Base-by-base conservation (phyloP, 352 stramenopile species). In the Pythium catenulatum region DNA sequence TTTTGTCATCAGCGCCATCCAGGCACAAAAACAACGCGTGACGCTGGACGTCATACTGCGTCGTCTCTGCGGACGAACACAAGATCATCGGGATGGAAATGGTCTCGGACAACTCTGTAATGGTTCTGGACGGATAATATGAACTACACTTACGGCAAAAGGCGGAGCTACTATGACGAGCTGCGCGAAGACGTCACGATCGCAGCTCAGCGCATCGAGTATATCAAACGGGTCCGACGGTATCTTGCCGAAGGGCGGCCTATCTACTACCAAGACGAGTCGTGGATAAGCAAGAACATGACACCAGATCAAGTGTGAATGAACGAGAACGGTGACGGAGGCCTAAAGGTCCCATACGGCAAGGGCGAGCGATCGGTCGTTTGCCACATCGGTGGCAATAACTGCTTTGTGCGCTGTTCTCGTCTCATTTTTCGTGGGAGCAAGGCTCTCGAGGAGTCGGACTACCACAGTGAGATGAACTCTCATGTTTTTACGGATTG, bases 381-480 rank as follows among this genome's bases (percentile, higher is more conserved):
- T 19, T 87, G 78, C 34, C 83, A 89, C 25, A 36, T 89, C 15
- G 83, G 82, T 37, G 70, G 87, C 13, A 1, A 3, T 4, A 45
- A 2, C 54, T 83, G 83, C 1, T 91, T 91, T 63, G 87, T 89
- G 25, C 4, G 13, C 25, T 77, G 77, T 21, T 79, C 72, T 6
- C 70, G 74, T 37, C 59, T 91, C 2, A 86, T 91, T 4, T 91
- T 89, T 37, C 59, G 83, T 1, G 87, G 83, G 0, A 73, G 13
- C 8, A 89, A 91, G 39, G 13, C 83, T 19, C 74, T 91, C n/a
- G 86, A 89, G 30, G 73, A 89, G 19, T 77, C 87, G 19, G 77
- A 91, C n/a, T 91, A 85, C 37, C 83, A 88, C 75, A 88, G 59
- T 14, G 83, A 91, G 37, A 91, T 91, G 65, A 91, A 90, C 37